Evolutionary conservation across 331 rosid genomes (phyloP).

Genomic region (Cydonia oblonga): DNA sequence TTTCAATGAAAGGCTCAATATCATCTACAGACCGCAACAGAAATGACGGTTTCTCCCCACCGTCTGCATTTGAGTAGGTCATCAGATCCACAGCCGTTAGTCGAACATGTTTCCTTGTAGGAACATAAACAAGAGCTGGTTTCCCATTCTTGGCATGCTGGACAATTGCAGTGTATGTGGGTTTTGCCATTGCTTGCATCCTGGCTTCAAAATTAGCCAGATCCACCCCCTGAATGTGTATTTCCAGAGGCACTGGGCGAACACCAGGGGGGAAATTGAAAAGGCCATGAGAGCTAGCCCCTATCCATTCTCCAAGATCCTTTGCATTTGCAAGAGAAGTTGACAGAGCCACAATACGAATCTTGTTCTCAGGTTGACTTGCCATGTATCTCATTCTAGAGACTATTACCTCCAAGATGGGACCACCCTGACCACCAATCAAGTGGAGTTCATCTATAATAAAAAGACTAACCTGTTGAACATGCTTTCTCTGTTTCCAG

Average conservation of each 20-base stretch:
- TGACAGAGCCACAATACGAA: slow-evolving; percentile 89
- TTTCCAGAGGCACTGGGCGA: slow-evolving; percentile 91
- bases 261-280: slow-evolving; percentile 96
- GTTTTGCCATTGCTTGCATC: slow-evolving; percentile 97
- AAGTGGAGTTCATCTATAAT: slow-evolving; percentile 88
- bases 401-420: slow-evolving; percentile 75
- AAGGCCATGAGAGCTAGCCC: slow-evolving; percentile 90
- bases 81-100: slow-evolving; percentile 78
- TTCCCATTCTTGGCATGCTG: slow-evolving; percentile 83
- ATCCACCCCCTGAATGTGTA: slow-evolving; percentile 89
- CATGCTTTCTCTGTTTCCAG: slow-evolving; percentile 84
- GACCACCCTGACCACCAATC: slow-evolving; percentile 96
- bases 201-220: slow-evolving; percentile 88
- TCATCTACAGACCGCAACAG: slow-evolving; percentile 52
- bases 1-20: slow-evolving; percentile 58
- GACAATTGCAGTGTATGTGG: slow-evolving; percentile 78
- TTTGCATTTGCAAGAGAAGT: slow-evolving; percentile 97
- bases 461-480: slow-evolving; percentile 89
- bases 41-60: slow-evolving; percentile 53
- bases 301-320: slow-evolving; percentile 98
- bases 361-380: slow-evolving; percentile 82
- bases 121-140: slow-evolving; percentile 89
- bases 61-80: slow-evolving; percentile 61
- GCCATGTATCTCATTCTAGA: slow-evolving; percentile 92
- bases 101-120: slow-evolving; percentile 80